A percentile compares a stretch with the other conserved stretches of the same genome.
Evolutionary conservation across 2,329 filamentous ascomycete species (phyloP).

Genomic region (Monilinia vaccinii-corymbosi): DNA sequence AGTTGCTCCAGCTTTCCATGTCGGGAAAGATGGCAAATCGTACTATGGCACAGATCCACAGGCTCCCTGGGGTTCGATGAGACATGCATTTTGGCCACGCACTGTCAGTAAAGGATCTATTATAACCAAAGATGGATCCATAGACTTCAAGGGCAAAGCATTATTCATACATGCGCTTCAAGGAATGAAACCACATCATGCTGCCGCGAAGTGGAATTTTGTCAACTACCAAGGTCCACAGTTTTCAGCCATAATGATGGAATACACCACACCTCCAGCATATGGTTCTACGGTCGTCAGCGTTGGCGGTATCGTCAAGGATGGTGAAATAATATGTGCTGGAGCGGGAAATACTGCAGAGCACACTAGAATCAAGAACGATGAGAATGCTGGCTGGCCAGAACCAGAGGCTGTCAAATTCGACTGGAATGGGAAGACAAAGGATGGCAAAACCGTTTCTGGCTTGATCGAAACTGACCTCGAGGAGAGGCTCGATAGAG

Average conservation of each 20-base stretch:
- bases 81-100: slow-evolving; percentile 90
- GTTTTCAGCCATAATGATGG: slow-evolving; percentile 88
- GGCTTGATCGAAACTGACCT: slow-evolving; percentile 62
- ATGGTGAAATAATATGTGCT: slow-evolving; percentile 70
- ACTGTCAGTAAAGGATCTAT: slow-evolving; percentile 76
- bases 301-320: slow-evolving; percentile 73
- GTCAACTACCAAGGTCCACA: slow-evolving; percentile 79
- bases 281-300: slow-evolving; percentile 80
- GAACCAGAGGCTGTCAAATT: slow-evolving; percentile 70
- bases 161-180: slow-evolving; percentile 81
- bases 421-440: slow-evolving; percentile 68
- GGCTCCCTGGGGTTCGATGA: slow-evolving; percentile 87
- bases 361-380: slow-evolving; percentile 61
- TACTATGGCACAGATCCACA: slow-evolving; percentile 77
- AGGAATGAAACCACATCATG: slow-evolving; percentile 98
- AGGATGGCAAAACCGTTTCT: slow-evolving; percentile 64
- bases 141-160: slow-evolving; percentile 73
- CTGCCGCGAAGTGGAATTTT: slow-evolving; percentile 89
- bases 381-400: slow-evolving; percentile 78
- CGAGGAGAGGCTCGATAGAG: slow-evolving; percentile 63
- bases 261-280: slow-evolving; percentile 87
- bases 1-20: slow-evolving; percentile 70
- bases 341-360: slow-evolving; percentile 55
- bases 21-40: slow-evolving; percentile 74
- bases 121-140: slow-evolving; percentile 68